Evolutionary conservation across 1,284 basidiomycete genomes (phyloP), one percentile per base, ranked within the genome.

Genomic region (Papiliotrema nemorosa): DNA sequence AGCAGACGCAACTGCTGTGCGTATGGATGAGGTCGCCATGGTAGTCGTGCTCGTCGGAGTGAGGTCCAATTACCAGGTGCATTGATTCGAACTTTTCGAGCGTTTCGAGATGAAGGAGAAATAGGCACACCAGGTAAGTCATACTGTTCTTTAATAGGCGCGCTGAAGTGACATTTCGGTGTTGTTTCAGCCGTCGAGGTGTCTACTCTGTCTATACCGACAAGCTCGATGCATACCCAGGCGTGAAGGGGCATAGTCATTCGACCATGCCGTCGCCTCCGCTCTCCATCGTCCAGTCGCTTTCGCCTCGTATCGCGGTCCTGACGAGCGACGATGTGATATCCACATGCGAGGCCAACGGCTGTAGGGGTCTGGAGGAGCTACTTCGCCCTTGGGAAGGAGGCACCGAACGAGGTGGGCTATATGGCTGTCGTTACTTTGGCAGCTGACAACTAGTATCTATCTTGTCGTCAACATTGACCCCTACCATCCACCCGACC

Each of bases 351-450:
- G 59, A 64, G 50, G 60, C 64, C 5, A 76, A 76, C 50, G 73
- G 73, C 3, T 73, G 72, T 55, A 53, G 59, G 29, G 70, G 72
- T 9, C 57, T 76, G 36, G 71, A 72, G 14, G 70, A 76, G 59
- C 62, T 76, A 13, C 60, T 76, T 35, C 60, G 70, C 21, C 74
- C 74, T 29, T 76, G 73, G 72, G 72, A 74, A 55, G 63, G 67
- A 2, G 59, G 58, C 0, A 64, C 72, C 3, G 73, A 76, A 55
- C 51, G 71, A 50, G 74, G 74, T 74, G 31, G 54, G 67, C 18
- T 18, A n/a, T n/a, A 36, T 20, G 24, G 24, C 26, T 13, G 13
- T 21, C 25, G 37, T 14, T 7, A 14, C 29, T 31, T 7, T 31
- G 29, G 29, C 29, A 7, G 7, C 7, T 31, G 29, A 9, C 24